These are phyloP conservation scores for Sextonia rubra DNA, from an alignment of 164 flowering plant genomes.

Conservation along the genomic window DNA sequence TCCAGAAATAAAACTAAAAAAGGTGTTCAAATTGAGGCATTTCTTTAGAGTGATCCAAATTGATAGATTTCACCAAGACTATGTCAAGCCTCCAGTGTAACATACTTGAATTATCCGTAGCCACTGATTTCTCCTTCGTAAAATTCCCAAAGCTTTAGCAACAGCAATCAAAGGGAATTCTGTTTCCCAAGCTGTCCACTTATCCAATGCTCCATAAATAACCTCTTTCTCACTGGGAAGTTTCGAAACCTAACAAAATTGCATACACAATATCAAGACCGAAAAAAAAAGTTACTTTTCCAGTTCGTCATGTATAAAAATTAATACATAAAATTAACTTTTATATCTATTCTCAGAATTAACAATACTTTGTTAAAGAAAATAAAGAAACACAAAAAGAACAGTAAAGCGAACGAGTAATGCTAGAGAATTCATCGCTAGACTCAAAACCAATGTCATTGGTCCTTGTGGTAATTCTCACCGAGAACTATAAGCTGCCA, in stretches of 20 bases:
- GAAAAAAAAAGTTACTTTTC: background rate
- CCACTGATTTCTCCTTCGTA: conserved; percentile 73
- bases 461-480: too few relatives aligned
- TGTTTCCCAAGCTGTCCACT: conserved; percentile 92
- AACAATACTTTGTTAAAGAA: background rate
- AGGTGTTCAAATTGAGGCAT: too few relatives aligned
- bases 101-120: conserved; percentile 70
- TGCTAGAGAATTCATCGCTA: too few relatives aligned
- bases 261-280: background rate
- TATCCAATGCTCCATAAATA: conserved; percentile 79
- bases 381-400: background rate
- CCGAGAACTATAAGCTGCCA: too few relatives aligned
- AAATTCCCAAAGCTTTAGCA: conserved; percentile 70
- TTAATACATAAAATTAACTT: too few relatives aligned
- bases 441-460: too few relatives aligned
- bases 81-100: background rate
- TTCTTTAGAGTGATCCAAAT: too few relatives aligned
- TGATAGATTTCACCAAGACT: too few relatives aligned
- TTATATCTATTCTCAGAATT: background rate
- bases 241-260: conserved; percentile 49
- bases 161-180: conserved; percentile 92
- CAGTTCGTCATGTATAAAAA: background rate
- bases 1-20: too few relatives aligned
- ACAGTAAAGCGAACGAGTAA: background rate
- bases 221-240: conserved; percentile 85